Evolutionary conservation across 192 early-diverging fungal genomes (phyloP), one percentile per base, ranked within the genome.

Genomic region (Coemansia pectinata): DNA sequence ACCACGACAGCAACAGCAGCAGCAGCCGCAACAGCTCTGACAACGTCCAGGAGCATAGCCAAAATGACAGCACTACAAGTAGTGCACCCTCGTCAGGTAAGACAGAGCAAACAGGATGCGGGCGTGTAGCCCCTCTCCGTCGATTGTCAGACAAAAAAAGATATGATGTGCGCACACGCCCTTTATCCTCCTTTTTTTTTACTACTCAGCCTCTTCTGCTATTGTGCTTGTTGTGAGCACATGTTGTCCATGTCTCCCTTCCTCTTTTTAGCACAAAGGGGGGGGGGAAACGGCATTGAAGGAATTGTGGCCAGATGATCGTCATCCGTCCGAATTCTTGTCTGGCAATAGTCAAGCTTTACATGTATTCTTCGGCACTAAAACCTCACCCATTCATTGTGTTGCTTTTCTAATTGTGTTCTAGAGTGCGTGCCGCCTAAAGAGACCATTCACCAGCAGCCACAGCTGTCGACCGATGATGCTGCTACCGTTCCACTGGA

Each of bases 21-120:
- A 39, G 67, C 67, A 69, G 52, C 2, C 58, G 58, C 31, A 62
- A 15, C 27, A 39, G 42, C 38, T 41, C 62, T 17, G 62, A 63
- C 1, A 39, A 63, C 44, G 29, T 41, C 41, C 15, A 25, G 40
- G 62, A 61, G 59, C 59, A 14, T 12, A 61, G 36, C n/a, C 59
- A 38, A 39, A 40, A 63, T 41, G 42, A 17, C 62, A 63, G 27
- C 36, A 19, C 59, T 36, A 10, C 27, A 6, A 25, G 11, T n/a
- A 58, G 55, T 5, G 29, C 55, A 17, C 29, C 55, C 27, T 33
- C 27, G 5, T 29, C 55, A 61, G 59, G 59, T 61, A 61, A 61
- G 59, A 4, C 14, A 36, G 19, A 40, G 57, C 57, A 36, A 17
- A 34, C 57, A 19, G 57, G 57, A 34, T 34, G 57, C n/a, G 57